Evolutionary conservation across 2,329 filamentous ascomycete genomes (phyloP).

Genomic region (Achaetomium macrosporum): DNA sequence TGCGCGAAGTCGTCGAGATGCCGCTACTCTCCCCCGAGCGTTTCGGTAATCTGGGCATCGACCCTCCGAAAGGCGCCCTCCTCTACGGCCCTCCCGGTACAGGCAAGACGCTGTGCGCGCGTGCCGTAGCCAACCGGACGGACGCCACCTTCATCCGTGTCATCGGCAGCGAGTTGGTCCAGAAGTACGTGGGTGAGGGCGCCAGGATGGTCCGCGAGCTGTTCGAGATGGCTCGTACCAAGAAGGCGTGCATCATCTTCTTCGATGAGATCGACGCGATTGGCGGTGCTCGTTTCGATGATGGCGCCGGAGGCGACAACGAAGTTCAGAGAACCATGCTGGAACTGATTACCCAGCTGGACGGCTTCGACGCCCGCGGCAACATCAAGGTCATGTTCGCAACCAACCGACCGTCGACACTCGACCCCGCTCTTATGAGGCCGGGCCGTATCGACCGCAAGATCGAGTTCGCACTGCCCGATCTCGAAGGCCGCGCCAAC

Average conservation of each 20-base stretch:
- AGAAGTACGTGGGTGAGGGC: slow-evolving; percentile 98
- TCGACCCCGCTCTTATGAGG: slow-evolving; percentile 95
- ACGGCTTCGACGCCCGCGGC: slow-evolving; percentile 91
- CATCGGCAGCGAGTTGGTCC: slow-evolving; percentile 94
- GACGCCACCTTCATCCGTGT: slow-evolving; percentile 98
- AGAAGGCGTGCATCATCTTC: slow-evolving; percentile 99
- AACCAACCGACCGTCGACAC: slow-evolving; percentile 89
- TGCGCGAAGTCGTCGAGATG: slow-evolving; percentile 98
- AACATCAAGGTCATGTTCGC: slow-evolving; percentile 99
- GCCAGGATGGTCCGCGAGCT: slow-evolving; percentile 97
- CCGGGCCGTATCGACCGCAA: slow-evolving; percentile 97
- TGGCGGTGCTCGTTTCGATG: slow-evolving; percentile 91
- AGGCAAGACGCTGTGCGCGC: slow-evolving; percentile 96
- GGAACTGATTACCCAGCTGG: slow-evolving; percentile 93
- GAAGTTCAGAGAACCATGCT: slow-evolving; percentile 98
- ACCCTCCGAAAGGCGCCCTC: slow-evolving; percentile 93
- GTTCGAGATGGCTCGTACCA: slow-evolving; percentile 98
- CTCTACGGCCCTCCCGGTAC: slow-evolving; percentile 96
- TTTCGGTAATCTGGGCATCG: slow-evolving; percentile 97
- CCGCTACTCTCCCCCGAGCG: slow-evolving; percentile 91
- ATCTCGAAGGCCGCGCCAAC: slow-evolving; percentile 94
- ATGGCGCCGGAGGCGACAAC: slow-evolving; percentile 93
- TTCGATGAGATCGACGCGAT: slow-evolving; percentile 98
- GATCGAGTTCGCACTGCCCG: slow-evolving; percentile 96
- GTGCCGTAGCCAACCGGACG: slow-evolving; percentile 95